Conservation (phyloP, 805 yeast species). For the Suhomyces pyralidae region DNA sequence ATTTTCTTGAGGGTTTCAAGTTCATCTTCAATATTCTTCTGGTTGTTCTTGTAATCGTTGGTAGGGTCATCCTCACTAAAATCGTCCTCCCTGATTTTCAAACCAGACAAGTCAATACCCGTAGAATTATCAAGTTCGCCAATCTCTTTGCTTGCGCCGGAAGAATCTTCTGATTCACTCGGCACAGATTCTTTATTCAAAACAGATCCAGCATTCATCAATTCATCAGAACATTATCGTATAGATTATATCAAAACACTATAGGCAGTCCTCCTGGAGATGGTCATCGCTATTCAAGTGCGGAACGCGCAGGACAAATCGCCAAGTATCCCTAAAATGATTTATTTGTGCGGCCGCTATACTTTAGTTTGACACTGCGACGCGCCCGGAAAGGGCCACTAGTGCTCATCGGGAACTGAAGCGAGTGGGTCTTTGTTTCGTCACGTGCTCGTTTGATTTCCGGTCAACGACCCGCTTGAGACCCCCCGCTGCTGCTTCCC, state of each 20-base stretch:
- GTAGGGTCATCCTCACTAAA: background rate
- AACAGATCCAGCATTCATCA: slow-evolving; percentile 40
- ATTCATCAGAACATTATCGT: background rate
- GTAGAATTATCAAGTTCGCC: background rate
- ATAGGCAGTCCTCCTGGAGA: background rate
- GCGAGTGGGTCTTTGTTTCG: too few species aligned
- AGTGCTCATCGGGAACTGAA: too few species aligned
- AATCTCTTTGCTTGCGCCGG: slow-evolving; percentile 11
- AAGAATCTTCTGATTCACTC: slow-evolving; percentile 12
- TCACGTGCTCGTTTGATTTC: too few species aligned
- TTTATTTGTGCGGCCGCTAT: background rate
- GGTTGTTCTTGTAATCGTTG: background rate
- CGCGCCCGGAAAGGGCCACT: too few species aligned
- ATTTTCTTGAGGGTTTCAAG: slow-evolving; percentile 22
- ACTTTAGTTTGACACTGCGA: too few species aligned
- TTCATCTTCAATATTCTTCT: slow-evolving; percentile 16
- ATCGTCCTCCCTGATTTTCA: background rate
- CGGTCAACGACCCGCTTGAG: background rate
- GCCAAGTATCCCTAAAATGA: background rate
- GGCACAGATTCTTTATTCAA: slow-evolving; percentile 34
- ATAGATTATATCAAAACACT: too few species aligned
- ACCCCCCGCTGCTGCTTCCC: background rate
- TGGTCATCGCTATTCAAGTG: background rate
- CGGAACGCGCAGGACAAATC: background rate
- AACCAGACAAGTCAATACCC: background rate